phyloP scores from a whole-genome alignment of 805 yeast genomes.

The Schwanniomyces vanrijiae region DNA sequence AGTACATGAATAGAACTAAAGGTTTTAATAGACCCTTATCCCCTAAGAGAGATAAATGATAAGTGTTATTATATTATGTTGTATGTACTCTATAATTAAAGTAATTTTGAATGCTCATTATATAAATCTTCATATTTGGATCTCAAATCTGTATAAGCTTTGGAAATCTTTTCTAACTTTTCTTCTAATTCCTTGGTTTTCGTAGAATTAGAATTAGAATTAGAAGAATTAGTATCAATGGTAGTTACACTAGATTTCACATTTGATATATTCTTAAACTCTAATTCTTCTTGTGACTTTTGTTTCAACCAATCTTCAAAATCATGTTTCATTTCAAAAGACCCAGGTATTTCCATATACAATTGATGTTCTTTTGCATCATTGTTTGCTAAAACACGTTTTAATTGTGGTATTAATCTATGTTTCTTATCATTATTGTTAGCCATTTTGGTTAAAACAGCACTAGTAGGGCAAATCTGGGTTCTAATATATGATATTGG shows the following conservation, averaged over 20 bases:
- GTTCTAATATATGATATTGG: constrained; percentile 32
- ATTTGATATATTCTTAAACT: constrained; percentile 45
- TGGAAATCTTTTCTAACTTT: constrained; percentile 50
- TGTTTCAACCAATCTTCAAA: constrained; percentile 50
- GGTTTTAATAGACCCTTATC: constrained; percentile 59
- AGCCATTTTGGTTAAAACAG: constrained; percentile 3
- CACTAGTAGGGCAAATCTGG: constrained; percentile 17
- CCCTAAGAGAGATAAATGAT: constrained; percentile 30
- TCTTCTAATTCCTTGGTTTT: constrained; percentile 33
- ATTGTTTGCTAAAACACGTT: constrained; percentile 52
- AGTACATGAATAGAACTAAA: constrained; percentile 57
- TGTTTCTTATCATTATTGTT: constrained; percentile 31
- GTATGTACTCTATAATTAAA: constrained; percentile 2
- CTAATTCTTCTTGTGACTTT: constrained; percentile 51
- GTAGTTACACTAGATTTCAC: constrained; percentile 32
- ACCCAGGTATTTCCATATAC: constrained; percentile 34
- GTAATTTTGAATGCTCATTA: constrained; percentile 46
- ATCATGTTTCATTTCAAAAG: constrained; percentile 27
- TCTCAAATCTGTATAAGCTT: constrained; percentile 60
- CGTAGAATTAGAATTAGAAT: neutral
- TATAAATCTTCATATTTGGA: constrained; percentile 59
- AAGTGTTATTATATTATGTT: neutral
- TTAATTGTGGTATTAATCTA: constrained; percentile 60
- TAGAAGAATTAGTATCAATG: neutral
- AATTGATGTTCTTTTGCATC: constrained; percentile 44